Evolutionary conservation across 352 stramenopile species (phyloP).

Genomic region (Nothophytophthora sp.): DNA sequence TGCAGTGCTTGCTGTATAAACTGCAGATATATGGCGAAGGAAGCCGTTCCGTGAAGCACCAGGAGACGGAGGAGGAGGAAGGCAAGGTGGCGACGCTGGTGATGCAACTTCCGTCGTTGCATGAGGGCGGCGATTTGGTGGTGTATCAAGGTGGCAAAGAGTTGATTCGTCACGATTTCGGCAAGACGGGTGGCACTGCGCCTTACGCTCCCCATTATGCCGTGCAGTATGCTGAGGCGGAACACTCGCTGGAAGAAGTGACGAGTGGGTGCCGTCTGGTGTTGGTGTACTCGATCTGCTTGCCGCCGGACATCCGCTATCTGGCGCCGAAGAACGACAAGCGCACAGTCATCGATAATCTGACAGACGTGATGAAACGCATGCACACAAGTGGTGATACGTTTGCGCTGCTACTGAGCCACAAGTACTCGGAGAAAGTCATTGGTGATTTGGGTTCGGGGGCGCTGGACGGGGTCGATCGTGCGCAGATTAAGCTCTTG

Average conservation of each 20-base stretch:
- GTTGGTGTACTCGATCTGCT: conserved; percentile 25
- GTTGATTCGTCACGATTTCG: conserved; percentile 20
- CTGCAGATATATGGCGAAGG: conserved; percentile 47
- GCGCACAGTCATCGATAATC: background rate
- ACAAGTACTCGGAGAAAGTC: conserved; percentile 21
- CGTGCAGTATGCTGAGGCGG: conserved; percentile 24
- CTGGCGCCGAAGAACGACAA: conserved; percentile 1
- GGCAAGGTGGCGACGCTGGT: conserved; percentile 57
- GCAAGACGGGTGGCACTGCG: conserved; percentile 9
- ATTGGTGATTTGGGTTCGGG: conserved; percentile 7
- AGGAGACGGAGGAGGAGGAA: conserved; percentile 56
- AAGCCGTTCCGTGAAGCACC: conserved; percentile 42
- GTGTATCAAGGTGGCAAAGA: conserved; percentile 9
- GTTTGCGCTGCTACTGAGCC: conserved; percentile 13
- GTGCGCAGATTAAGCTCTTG: conserved; percentile 7
- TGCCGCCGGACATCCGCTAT: conserved; percentile 11
- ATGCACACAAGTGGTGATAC: conserved; percentile 38
- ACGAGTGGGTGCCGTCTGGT: conserved; percentile 22
- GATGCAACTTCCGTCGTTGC: conserved; percentile 33
- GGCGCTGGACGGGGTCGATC: conserved; percentile 18
- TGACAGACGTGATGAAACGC: conserved; percentile 18
- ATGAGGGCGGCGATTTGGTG: conserved; percentile 22
- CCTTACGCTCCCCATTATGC: conserved; percentile 17
- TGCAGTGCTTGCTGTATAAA: conserved; percentile 43
- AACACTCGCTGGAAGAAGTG: conserved; percentile 18